These are phyloP conservation scores for Agarophyton chilense DNA, from an alignment of 23 red algal species.

Conservation along the genomic window DNA sequence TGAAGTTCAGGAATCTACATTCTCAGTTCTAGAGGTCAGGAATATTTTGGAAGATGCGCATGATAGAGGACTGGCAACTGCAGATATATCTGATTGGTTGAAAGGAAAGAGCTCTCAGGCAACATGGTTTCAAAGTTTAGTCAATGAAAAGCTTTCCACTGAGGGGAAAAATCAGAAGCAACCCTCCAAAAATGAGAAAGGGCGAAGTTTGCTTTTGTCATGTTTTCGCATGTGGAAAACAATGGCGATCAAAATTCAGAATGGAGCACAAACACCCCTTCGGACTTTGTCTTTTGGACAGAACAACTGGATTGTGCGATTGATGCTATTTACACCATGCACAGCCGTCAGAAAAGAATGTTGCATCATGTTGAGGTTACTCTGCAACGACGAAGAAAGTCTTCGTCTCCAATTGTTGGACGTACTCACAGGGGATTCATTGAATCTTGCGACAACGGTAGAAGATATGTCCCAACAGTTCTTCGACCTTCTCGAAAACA, in stretches of 20 bases:
- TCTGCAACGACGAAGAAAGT: constrained; percentile 62
- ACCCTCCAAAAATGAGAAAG: neutral
- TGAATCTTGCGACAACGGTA: constrained; percentile 42
- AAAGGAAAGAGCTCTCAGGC: constrained; percentile 40
- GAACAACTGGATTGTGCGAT: constrained; percentile 65
- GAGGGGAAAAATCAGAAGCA: neutral
- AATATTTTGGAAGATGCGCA: constrained; percentile 22
- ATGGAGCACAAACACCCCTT: neutral
- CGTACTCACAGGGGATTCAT: constrained; percentile 53
- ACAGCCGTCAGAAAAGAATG: constrained; percentile 60
- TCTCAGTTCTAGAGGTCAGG: neutral
- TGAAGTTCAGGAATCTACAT: neutral
- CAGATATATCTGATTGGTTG: constrained; percentile 42
- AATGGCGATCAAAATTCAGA: neutral
- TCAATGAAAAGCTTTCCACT: neutral
- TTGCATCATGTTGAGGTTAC: constrained; percentile 31
- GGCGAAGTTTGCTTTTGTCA: neutral
- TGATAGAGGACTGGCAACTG: constrained; percentile 23
- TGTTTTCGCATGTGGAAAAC: neutral
- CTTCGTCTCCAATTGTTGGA: constrained; percentile 50
- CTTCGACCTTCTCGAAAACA: constrained; percentile 60
- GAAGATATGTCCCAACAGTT: constrained; percentile 62
- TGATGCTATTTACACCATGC: constrained; percentile 65
- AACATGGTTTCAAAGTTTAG: constrained; percentile 34
- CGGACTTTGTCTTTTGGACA: constrained; percentile 24